Base-by-base conservation (phyloP, 495 filamentous ascomycete species). In the Neurospora sp. region DNA sequence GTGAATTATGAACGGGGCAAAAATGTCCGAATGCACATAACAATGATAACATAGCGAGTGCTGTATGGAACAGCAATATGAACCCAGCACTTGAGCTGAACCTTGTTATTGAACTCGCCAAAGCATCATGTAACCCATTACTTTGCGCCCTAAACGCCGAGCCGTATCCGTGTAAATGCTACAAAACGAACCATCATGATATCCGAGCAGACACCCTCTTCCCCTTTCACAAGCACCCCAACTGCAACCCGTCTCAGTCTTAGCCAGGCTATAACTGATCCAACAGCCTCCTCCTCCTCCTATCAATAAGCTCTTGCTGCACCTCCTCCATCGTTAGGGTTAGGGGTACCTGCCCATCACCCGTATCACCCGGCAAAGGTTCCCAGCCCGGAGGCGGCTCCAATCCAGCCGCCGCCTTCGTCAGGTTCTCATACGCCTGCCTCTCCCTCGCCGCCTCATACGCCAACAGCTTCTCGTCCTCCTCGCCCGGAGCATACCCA, bases 401-500 rank as follows among this genome's bases (percentile, higher is more conserved):
- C 71, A 69, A 61, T 9, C 71, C 35, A 31, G 73, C 73, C 5
- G 76, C 79, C 41, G 75, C 44, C 65, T 78, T 78, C 14, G 75
- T 75, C 75, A 96, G 76, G 72, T 85, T 85, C 77, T 93, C 90
- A 70, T 87, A 84, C 2, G 94, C 92, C 81, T 96, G 91, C 76
- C 90, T 87, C 85, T 98, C 96, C 85, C 93, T 95, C 78, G 87
- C 81, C 68, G 82, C 85, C 82, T 99, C 96, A 79, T 97, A 98
- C 68, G 83, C 89, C 72, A 98, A 78, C 78, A 98, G 78, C 68
- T 87, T 88, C 0, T 92, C 94, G 82, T 98, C 96, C 81, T 98
- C 96, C 81, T 98, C 96, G 77, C 94, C 93, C 35, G 95, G 87
- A 76, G 93, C 93, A 81, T 97, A 99, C 40, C 96, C 96, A 78